Evolutionary conservation across 2,329 filamentous ascomycete genomes (phyloP).

Genomic region (Diaporthe helianthi): DNA sequence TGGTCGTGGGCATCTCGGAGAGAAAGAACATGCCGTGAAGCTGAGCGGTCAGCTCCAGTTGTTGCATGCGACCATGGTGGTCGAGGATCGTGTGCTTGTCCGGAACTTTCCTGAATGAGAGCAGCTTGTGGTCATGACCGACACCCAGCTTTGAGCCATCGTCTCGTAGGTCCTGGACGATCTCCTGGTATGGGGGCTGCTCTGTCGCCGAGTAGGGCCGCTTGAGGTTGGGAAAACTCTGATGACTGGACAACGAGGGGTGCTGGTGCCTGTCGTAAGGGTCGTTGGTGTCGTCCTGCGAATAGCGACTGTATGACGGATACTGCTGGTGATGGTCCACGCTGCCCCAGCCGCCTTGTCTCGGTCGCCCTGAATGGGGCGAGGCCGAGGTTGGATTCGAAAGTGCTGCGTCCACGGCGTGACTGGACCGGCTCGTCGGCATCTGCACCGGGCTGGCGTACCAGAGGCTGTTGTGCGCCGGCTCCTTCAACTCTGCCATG

Average conservation of each 20-base stretch:
- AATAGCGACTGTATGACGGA: conserved; percentile 58
- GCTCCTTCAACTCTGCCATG: conserved; percentile 70
- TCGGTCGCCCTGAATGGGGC: conserved; percentile 57
- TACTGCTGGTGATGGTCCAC: conserved; percentile 58
- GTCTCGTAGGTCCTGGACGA: conserved; percentile 66
- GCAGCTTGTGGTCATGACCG: conserved; percentile 66
- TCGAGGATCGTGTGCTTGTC: conserved; percentile 69
- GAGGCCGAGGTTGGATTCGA: conserved; percentile 53
- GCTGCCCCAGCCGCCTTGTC: conserved; percentile 48
- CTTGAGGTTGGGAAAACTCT: conserved; percentile 64
- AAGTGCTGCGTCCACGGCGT: conserved; percentile 57
- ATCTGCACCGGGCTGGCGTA: conserved; percentile 63
- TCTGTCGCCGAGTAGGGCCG: conserved; percentile 64
- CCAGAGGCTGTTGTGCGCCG: conserved; percentile 64
- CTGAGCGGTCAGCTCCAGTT: conserved; percentile 72
- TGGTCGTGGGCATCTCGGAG: conserved; percentile 76
- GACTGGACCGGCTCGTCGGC: conserved; percentile 56
- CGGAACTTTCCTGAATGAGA: conserved; percentile 63
- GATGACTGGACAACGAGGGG: conserved; percentile 55
- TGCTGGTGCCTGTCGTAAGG: conserved; percentile 61
- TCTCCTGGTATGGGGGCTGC: conserved; percentile 64
- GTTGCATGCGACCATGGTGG: conserved; percentile 64
- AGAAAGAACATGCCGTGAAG: conserved; percentile 91
- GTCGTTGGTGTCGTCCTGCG: conserved; percentile 59
- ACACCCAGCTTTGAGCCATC: conserved; percentile 64